Percentiles rank a stretch among this genome's conserved stretches.
phyloP scores from a whole-genome alignment of 805 yeast species.

The Starmerella riodocensis region DNA sequence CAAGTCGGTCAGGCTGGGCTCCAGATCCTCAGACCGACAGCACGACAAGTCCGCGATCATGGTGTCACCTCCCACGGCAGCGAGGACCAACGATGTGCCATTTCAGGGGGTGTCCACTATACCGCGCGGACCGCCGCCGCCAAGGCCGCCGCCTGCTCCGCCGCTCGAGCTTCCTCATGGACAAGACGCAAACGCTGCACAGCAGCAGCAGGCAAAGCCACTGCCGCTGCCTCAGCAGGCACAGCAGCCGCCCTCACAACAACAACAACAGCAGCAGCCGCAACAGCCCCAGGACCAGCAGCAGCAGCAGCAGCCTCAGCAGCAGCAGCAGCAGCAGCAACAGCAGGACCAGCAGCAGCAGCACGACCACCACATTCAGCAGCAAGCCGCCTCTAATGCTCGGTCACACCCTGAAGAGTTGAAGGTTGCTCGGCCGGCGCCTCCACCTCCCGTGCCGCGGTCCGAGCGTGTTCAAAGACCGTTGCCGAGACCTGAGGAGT shows the following conservation, averaged over 20 bases:
- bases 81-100: not conserved
- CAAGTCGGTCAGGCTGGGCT: conserved; percentile 4
- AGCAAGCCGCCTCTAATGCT: no score
- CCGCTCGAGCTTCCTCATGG: conserved; percentile 28
- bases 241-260: not conserved
- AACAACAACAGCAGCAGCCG: not conserved
- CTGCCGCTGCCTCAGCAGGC: not conserved
- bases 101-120: conserved; percentile 1
- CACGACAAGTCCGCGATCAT: not conserved
- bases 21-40: conserved; percentile 1
- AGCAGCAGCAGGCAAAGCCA: no score
- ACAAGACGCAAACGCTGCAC: no score
- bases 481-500: not conserved
- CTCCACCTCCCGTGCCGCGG: conserved; percentile 8
- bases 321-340: no score
- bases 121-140: conserved; percentile 27
- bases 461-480: no score
- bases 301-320: no score
- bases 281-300: no score
- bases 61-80: conserved; percentile 5
- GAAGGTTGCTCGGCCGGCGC: conserved; percentile 7
- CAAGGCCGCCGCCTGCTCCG: conserved; percentile 33
- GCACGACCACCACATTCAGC: no score
- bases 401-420: conserved; percentile 3
- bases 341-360: no score